Percentiles rank a stretch among this genome's conserved stretches.
These are phyloP conservation scores for Globisporangium carolinianum DNA, from an alignment of 352 stramenopile genomes.

Conservation along the genomic window DNA sequence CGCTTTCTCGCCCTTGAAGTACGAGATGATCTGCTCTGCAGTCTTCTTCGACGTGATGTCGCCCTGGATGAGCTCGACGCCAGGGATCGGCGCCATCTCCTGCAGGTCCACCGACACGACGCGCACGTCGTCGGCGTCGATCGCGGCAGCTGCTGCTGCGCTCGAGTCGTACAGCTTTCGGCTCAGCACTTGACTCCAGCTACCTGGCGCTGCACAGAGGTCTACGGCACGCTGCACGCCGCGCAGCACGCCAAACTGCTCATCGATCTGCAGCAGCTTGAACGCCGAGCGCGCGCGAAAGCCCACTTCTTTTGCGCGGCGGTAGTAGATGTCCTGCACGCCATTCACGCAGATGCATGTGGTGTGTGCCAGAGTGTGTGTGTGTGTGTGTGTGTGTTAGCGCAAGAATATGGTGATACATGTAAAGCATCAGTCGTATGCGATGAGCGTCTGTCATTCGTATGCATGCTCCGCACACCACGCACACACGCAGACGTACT, in stretches of 20 bases:
- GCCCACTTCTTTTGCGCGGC: conserved; percentile 92
- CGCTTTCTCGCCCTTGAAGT: conserved; percentile 91
- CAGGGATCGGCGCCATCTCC: conserved; percentile 97
- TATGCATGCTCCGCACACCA: too few species aligned
- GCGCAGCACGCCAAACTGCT: conserved; percentile 95
- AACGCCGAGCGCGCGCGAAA: conserved; percentile 97
- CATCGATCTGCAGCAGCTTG: conserved; percentile 99
- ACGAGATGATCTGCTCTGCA: conserved; percentile 92
- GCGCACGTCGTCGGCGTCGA: conserved; percentile 29
- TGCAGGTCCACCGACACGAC: conserved; percentile 99
- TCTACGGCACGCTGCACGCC: conserved; percentile 93
- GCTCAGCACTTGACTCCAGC: conserved; percentile 97
- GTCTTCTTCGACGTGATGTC: conserved; percentile 96
- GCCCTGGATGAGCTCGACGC: conserved; percentile 94
- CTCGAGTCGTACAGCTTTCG: conserved; percentile 76
- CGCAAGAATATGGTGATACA: background rate
- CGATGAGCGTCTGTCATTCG: conserved; percentile 40
- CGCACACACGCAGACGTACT: too few species aligned
- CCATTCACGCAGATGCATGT: background rate
- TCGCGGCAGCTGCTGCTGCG: conserved; percentile 16
- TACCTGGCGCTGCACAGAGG: conserved; percentile 97
- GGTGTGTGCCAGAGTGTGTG: background rate
- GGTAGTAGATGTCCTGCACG: conserved; percentile 85
- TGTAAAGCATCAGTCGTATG: conserved; percentile 13
- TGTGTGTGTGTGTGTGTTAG: background rate